phyloP scores from a whole-genome alignment of 129 eudicot species.

The Centella asiatica region DNA sequence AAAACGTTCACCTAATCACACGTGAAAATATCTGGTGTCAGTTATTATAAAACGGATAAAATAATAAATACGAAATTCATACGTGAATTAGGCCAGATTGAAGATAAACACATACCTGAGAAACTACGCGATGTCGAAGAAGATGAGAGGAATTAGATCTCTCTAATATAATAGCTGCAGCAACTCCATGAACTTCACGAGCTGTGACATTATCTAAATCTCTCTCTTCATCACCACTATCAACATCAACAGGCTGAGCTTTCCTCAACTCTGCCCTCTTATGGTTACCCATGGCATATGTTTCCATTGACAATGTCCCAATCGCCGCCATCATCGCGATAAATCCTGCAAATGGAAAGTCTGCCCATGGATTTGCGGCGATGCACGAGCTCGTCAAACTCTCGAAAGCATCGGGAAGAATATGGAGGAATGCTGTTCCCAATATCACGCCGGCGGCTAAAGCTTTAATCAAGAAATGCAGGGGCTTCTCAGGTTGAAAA shows the following conservation, averaged over 20 bases:
- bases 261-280: conserved; percentile 5
- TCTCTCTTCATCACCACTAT: conserved; percentile 3
- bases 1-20: no score
- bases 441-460: conserved; percentile 34
- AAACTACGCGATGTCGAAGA: conserved; percentile 9
- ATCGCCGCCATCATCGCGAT: conserved; percentile 20
- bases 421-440: conserved; percentile 29
- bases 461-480: conserved; percentile 20
- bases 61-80: no score
- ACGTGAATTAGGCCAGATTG: no score
- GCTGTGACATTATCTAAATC: no score
- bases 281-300: conserved; percentile 8
- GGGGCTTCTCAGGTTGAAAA: conserved; percentile 8
- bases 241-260: conserved; percentile 1
- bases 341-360: conserved; percentile 23
- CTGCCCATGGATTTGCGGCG: conserved; percentile 14
- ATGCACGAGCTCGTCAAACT: conserved; percentile 18
- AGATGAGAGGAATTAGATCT: conserved; percentile 5
- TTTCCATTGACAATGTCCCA: conserved; percentile 17
- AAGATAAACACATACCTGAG: no score
- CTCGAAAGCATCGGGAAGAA: conserved; percentile 25
- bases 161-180: background rate
- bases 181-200: conserved; percentile 2
- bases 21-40: no score
- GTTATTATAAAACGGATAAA: no score